These are phyloP conservation scores for Fusarium luffae DNA, from an alignment of 2,329 filamentous ascomycete species.

Conservation along the genomic window DNA sequence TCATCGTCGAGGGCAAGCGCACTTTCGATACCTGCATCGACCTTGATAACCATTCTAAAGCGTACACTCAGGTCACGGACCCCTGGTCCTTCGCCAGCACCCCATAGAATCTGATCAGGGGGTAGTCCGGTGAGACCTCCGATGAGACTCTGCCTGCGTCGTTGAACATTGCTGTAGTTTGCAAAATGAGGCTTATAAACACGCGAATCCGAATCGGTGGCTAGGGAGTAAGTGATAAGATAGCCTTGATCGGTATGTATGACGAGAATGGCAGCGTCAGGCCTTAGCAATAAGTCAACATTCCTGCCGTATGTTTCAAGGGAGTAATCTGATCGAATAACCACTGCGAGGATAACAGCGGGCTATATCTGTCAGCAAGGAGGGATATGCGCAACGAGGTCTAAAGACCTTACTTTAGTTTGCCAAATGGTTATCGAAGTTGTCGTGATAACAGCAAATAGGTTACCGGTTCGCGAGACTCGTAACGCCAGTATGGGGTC, in stretches of 20 bases:
- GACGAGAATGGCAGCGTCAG: conserved; percentile 91
- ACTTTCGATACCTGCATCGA: conserved; percentile 92
- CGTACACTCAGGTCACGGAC: conserved; percentile 88
- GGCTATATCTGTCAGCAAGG: conserved; percentile 65
- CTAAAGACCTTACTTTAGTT: conserved; percentile 75
- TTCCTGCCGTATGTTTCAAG: conserved; percentile 87
- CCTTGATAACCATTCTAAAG: conserved; percentile 97
- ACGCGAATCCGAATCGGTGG: conserved; percentile 81
- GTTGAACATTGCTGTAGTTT: conserved; percentile 72
- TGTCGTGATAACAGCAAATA: conserved; percentile 87
- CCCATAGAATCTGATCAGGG: conserved; percentile 74
- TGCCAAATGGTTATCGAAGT: conserved; percentile 96
- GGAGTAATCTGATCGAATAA: conserved; percentile 84
- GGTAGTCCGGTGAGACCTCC: conserved; percentile 65
- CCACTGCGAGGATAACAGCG: conserved; percentile 85
- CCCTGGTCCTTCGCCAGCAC: conserved; percentile 83
- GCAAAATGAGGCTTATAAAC: conserved; percentile 88
- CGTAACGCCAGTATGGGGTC: conserved; percentile 79
- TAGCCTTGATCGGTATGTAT: conserved; percentile 88
- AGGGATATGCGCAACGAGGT: not conserved
- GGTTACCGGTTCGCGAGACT: conserved; percentile 80
- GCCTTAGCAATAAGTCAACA: conserved; percentile 83
- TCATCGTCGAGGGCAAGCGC: conserved; percentile 92
- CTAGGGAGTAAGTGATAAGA: conserved; percentile 93
- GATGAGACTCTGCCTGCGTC: conserved; percentile 70